Evolutionary conservation across 176 grass and related monocot genomes (phyloP).

Genomic region (Elaeis guineensis): DNA sequence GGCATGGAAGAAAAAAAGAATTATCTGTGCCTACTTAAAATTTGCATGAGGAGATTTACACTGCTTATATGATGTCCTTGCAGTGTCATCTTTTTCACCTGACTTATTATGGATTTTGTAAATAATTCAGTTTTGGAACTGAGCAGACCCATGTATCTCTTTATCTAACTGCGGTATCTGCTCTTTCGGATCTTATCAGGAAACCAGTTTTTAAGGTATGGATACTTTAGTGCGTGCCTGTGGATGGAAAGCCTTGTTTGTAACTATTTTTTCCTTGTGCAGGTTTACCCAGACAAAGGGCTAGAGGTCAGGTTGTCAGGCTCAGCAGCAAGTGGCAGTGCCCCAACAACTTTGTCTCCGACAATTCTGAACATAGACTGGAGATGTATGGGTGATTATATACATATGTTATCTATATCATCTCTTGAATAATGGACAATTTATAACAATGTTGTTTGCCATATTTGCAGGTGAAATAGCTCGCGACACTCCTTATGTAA

Average conservation of each 20-base stretch:
- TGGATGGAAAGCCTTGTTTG: neutral
- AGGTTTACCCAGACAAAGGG: conserved; percentile 76
- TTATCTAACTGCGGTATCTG: conserved; percentile 73
- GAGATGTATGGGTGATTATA: conserved; percentile 60
- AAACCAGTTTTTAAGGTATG: conserved; percentile 66
- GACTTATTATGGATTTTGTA: conserved; percentile 9
- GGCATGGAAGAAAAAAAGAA: too few relatives aligned
- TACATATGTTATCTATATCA: conserved; percentile 3
- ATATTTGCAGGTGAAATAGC: conserved; percentile 63
- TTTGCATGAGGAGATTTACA: too few relatives aligned
- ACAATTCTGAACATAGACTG: conserved; percentile 69
- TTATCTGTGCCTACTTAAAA: too few relatives aligned
- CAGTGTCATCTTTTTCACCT: neutral
- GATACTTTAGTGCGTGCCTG: neutral
- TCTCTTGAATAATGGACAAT: conserved; percentile 13
- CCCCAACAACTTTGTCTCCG: conserved; percentile 79
- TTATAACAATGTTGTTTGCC: conserved; percentile 8
- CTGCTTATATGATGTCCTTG: neutral
- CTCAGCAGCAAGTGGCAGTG: conserved; percentile 44
- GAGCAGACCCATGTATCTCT: conserved; percentile 75
- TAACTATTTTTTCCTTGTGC: conserved; percentile 10
- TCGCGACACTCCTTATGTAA: conserved; percentile 49
- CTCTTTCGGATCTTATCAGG: conserved; percentile 50
- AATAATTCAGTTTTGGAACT: conserved; percentile 61
- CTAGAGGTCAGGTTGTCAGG: conserved; percentile 51